Evolutionary conservation across 2,329 filamentous ascomycete species (phyloP).

Genomic region (Trichocomaceae sp.): DNA sequence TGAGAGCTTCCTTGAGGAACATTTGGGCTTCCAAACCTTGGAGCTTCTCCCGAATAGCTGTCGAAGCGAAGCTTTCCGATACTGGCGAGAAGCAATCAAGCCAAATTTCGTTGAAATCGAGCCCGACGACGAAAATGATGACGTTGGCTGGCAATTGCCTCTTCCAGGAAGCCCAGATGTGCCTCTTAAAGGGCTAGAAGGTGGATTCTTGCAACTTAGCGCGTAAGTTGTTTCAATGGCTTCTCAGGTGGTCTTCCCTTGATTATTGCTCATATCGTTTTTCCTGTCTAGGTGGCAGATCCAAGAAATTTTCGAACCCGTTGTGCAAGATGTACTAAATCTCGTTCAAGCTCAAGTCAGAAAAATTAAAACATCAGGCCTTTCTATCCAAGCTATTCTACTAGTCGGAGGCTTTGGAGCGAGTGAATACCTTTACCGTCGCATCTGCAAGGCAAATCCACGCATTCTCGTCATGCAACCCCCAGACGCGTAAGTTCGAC

Average conservation of each 20-base stretch:
- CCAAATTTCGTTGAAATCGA: slow-evolving; percentile 8
- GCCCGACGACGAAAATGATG: no score
- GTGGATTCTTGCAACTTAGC: no score
- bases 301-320: slow-evolving; percentile 23
- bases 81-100: neutral
- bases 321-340: slow-evolving; percentile 21
- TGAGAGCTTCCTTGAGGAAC: neutral
- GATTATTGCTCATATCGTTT: no score
- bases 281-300: slow-evolving; percentile 17
- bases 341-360: slow-evolving; percentile 21
- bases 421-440: slow-evolving; percentile 30
- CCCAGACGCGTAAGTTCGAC: no score
- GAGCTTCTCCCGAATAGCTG: neutral
- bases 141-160: no score
- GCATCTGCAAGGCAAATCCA: slow-evolving; percentile 20
- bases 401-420: slow-evolving; percentile 36
- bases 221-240: no score
- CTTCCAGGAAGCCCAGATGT: no score
- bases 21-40: neutral
- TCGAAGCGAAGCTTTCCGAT: neutral
- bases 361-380: slow-evolving; percentile 3
- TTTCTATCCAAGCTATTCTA: slow-evolving; percentile 23
- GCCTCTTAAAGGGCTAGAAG: no score
- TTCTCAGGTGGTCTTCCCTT: no score
- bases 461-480: slow-evolving; percentile 17